Evolutionary conservation across 176 grass and related monocot genomes (phyloP).

Genomic region (Musa itinerans): DNA sequence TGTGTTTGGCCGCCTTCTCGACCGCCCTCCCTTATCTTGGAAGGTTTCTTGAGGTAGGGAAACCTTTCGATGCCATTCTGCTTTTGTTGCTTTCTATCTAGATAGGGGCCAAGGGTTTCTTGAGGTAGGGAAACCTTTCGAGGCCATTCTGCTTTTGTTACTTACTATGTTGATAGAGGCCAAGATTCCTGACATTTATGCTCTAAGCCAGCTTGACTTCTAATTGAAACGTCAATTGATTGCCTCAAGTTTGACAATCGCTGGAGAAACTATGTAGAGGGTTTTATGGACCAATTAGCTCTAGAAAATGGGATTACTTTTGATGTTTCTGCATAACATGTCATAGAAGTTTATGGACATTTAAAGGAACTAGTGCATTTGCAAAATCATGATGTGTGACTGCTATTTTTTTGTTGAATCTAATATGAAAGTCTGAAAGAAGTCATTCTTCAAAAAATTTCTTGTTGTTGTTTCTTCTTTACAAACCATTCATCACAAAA

Average conservation of each 20-base stretch:
- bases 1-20: conserved; percentile 78
- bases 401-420: no score
- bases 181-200: background rate
- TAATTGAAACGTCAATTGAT: background rate
- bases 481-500: no score
- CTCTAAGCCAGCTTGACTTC: background rate
- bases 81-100: background rate
- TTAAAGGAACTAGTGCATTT: no score
- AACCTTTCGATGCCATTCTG: background rate
- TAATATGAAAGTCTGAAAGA: no score
- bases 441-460: no score
- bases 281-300: background rate
- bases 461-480: no score
- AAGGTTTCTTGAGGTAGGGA: conserved; percentile 71
- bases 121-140: background rate
- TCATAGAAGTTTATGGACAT: no score
- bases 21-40: conserved; percentile 66
- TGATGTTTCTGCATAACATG: no score
- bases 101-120: background rate
- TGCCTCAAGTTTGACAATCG: background rate
- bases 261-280: background rate
- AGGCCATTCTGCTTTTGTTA: background rate
- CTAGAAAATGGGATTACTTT: background rate
- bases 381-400: no score
- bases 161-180: background rate